Evolutionary conservation across 306 rosid genomes (phyloP), one percentile per base, ranked within the genome.

Genomic region (Quillaja saponaria): DNA sequence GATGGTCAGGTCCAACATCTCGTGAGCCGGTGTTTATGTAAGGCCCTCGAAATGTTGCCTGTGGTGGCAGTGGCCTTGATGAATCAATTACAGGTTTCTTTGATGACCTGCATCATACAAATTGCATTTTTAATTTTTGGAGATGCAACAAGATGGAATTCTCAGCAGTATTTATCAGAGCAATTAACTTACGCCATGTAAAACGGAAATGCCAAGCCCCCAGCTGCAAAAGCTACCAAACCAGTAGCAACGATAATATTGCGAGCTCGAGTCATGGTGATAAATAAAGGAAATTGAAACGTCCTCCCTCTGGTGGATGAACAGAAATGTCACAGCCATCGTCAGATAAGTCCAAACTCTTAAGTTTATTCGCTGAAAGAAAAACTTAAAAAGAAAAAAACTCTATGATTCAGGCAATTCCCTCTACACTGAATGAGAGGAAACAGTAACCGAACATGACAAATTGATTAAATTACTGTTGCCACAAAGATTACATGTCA

Each of bases 11-110:
- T 68, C 99, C 96, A 47, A 94, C 53, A 1, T 89, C 99, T 6
- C 87, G 91, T 0, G 99, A 94, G 8, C 97, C 96, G 0, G 99
- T 94, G 82, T 94, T 89, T 13, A 92, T 83, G 45, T 89, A 92
- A 47, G 99, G 99, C 63, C 99, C 99, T 80, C 95, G 89, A 63
- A 84, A 89, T 14, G 96, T 92, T 38, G 99, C 96, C 73, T 94
- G 99, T 1, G 96, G 97, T 25, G 99, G 71, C 31, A 87, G 80
- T 3, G 97, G 91, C 80, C 80, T 89, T 58, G 95, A 54, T 46
- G 97, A 74, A 48, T 94, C 97, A 60, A 94, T 89, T 34, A 87
- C 97, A 37, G 97, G 97, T 64, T 66, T 75, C 80, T 20, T 84
- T 1, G 95, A 89, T 4, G 99, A 94, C 68, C 96, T 94, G 72